phyloP scores from a whole-genome alignment of 1,139 yeast species.

The Pichia sp. region DNA sequence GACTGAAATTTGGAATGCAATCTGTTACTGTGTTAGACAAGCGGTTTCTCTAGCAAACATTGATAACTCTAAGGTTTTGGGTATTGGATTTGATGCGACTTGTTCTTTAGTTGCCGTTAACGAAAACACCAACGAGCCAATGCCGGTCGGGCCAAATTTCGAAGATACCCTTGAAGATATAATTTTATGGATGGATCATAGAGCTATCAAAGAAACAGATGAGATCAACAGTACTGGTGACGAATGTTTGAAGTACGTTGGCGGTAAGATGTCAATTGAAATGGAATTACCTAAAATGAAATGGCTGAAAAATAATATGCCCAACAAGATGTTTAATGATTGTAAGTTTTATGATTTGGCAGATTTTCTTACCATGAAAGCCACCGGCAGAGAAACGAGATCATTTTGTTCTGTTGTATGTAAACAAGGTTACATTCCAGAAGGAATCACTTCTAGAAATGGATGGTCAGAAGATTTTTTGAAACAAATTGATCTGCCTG shows the following conservation, averaged over 20 bases:
- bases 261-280: constrained; percentile 96
- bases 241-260: constrained; percentile 79
- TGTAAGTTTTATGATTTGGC: constrained; percentile 89
- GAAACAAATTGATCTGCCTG: constrained; percentile 58
- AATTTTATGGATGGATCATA: constrained; percentile 96
- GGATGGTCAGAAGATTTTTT: constrained; percentile 90
- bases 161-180: constrained; percentile 65
- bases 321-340: constrained; percentile 47
- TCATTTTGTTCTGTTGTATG: constrained; percentile 88
- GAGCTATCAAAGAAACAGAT: constrained; percentile 83
- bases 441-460: constrained; percentile 67
- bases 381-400: constrained; percentile 81
- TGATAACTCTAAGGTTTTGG: constrained; percentile 58
- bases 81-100: constrained; percentile 95
- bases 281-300: constrained; percentile 97
- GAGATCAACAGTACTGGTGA: constrained; percentile 75
- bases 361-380: constrained; percentile 83
- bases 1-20: constrained; percentile 87
- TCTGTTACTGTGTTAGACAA: constrained; percentile 72
- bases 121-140: constrained; percentile 58
- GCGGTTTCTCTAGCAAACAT: constrained; percentile 69
- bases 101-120: constrained; percentile 84
- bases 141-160: constrained; percentile 92
- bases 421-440: constrained; percentile 91
- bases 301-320: constrained; percentile 88